Conservation (phyloP, 768 basidiomycete species). For the Polyporus arcularius region DNA sequence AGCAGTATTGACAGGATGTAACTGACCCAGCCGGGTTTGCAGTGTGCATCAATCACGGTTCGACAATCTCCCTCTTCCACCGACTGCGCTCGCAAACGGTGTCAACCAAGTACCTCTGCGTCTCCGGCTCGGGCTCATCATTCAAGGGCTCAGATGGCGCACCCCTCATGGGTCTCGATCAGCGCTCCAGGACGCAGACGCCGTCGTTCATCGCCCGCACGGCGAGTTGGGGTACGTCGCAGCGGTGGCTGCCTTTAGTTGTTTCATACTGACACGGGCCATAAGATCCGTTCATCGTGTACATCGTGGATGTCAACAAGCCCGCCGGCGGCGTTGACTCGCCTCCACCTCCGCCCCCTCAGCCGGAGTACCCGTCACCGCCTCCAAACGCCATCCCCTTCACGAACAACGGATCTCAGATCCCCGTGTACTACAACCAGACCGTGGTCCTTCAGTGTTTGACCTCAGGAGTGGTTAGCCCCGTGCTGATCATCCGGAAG, state of each 20-base stretch:
- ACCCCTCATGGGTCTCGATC: constrained; percentile 79
- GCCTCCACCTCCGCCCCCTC: constrained; percentile 78
- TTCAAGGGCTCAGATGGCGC: constrained; percentile 94
- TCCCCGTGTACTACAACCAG: constrained; percentile 95
- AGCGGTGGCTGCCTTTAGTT: constrained; percentile 13
- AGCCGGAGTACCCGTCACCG: constrained; percentile 88
- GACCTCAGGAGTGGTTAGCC: constrained; percentile 91
- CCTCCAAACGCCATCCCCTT: constrained; percentile 90
- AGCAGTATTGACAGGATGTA: background rate
- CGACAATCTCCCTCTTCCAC: constrained; percentile 94
- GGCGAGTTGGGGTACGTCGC: constrained; percentile 78
- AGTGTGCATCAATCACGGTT: constrained; percentile 97
- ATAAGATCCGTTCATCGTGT: constrained; percentile 91
- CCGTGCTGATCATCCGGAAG: constrained; percentile 90
- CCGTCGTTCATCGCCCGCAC: constrained; percentile 90
- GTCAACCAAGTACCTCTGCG: constrained; percentile 93
- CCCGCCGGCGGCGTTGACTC: constrained; percentile 76
- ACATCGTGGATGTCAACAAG: constrained; percentile 92
- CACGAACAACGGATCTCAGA: constrained; percentile 80
- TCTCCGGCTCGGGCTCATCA: constrained; percentile 89
- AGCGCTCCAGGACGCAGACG: constrained; percentile 65
- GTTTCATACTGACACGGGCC: constrained; percentile 19
- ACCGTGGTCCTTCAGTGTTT: constrained; percentile 94
- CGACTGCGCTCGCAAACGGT: constrained; percentile 94
- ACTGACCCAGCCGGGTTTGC: constrained; percentile 6